Evolutionary conservation across 257 asterid species (phyloP).

Genomic region (Fraxinus excelsior): DNA sequence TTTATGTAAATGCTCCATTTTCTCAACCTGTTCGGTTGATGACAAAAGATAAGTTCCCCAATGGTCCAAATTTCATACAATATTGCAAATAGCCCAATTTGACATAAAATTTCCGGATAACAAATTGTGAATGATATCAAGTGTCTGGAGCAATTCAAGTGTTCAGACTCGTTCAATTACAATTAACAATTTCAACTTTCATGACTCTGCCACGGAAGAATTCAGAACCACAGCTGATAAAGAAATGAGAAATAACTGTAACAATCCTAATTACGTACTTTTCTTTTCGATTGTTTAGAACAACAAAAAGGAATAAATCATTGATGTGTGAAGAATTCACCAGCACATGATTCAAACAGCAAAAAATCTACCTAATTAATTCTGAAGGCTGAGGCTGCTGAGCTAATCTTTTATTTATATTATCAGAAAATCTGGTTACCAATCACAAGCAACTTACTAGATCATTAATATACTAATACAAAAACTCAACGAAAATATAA

Average conservation of each 20-base stretch:
- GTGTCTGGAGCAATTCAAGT: background rate
- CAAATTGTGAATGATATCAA: slow-evolving; percentile 7
- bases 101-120: background rate
- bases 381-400: background rate
- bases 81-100: slow-evolving; percentile 3
- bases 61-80: background rate
- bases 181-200: background rate
- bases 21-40: slow-evolving; percentile 45
- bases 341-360: background rate
- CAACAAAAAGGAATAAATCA: background rate
- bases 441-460: background rate
- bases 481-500: background rate
- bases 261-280: slow-evolving; percentile 6
- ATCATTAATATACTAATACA: background rate
- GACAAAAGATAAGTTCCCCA: slow-evolving; percentile 18
- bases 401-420: background rate
- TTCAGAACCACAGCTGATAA: background rate
- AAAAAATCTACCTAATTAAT: background rate
- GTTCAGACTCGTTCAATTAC: background rate
- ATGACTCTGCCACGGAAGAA: background rate
- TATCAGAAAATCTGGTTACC: background rate
- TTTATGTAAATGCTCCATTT: slow-evolving; percentile 50
- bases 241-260: background rate
- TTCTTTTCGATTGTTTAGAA: background rate
- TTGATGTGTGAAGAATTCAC: background rate